These are phyloP conservation scores for Beauveria australis DNA, from an alignment of 2,329 filamentous ascomycete species.

Conservation along the genomic window DNA sequence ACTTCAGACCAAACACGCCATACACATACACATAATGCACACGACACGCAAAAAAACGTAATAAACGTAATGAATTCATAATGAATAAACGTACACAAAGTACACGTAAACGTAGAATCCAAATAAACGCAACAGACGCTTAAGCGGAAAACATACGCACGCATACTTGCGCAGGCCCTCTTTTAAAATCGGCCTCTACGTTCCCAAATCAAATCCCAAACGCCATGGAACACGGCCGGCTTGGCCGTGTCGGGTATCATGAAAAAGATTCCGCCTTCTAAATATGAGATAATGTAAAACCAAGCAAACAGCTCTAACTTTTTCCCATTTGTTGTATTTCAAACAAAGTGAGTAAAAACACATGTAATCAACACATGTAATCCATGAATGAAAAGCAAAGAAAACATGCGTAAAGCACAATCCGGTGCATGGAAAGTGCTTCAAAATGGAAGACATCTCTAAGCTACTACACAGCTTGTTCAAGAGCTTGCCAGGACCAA, in stretches of 20 bases:
- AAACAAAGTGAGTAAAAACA: background rate
- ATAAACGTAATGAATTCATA: constrained; percentile 13
- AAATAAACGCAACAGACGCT: constrained; percentile 10
- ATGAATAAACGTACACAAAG: constrained; percentile 10
- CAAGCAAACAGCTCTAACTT: background rate
- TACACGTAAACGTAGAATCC: constrained; percentile 2
- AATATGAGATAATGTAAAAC: constrained; percentile 7
- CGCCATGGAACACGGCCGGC: constrained; percentile 3
- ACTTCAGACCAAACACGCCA: background rate
- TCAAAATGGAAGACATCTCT: constrained; percentile 10
- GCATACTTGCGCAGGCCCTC: background rate
- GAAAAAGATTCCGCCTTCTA: constrained; percentile 8
- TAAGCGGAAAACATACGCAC: background rate
- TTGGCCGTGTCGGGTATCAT: constrained; percentile 6
- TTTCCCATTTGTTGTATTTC: background rate
- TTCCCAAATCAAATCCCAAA: constrained; percentile 1
- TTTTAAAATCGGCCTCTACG: background rate
- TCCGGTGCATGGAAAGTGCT: background rate
- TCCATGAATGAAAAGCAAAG: background rate
- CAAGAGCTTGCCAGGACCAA: constrained; percentile 61
- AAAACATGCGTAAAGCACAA: background rate
- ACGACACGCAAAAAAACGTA: constrained; percentile 17
- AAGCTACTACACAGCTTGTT: constrained; percentile 7
- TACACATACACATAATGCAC: constrained; percentile 11
- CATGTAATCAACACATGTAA: background rate